Evolutionary conservation across 805 yeast genomes (phyloP), one percentile per base, ranked within the genome.

Genomic region (Wickerhamomyces sydowiorum): DNA sequence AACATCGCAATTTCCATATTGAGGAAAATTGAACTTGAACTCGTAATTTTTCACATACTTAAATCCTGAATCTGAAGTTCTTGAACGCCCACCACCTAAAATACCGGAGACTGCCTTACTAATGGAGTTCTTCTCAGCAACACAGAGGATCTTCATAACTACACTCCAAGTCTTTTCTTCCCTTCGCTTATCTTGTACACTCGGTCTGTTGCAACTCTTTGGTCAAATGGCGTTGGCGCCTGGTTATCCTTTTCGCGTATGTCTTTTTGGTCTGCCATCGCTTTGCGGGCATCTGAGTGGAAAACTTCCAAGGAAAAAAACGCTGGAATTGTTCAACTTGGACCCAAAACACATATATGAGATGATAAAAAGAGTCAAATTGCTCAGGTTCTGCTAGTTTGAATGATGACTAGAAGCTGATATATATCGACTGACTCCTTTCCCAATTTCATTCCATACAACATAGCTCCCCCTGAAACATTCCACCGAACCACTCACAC

Each of bases 101-200:
- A 82, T 81, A 30, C 64, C 60, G 0, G 95, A 75, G 12, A 93
- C 89, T 12, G 87, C 83, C 59, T 82, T 87, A 3, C 97, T 95
- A 38, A 93, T 93, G 1, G 96, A 86, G 43, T 95, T 95, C 64
- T 93, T 93, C 66, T 93, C 99, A 2, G 99, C 99, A 43, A 93
- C 96, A 65, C 97, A 91, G 37, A 93, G 75, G 4, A 93, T 77
- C 50, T 68, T 80, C 93, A 86, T 84, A n/a, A 28, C 9, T 14
- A 10, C 31, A 34, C 5, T 21, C 12, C 20, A 29, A n/a, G n/a
- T n/a, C n/a, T n/a, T n/a, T n/a, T n/a, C n/a, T n/a, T n/a, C n/a
- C n/a, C n/a, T n/a, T n/a, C n/a, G n/a, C n/a, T n/a, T n/a, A n/a
- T n/a, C n/a, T n/a, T n/a, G n/a, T n/a, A n/a, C n/a, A n/a, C n/a